Evolutionary conservation across 2,329 filamentous ascomycete species (phyloP), one percentile per base, ranked within the genome.

Genomic region (Orbilia javanica): DNA sequence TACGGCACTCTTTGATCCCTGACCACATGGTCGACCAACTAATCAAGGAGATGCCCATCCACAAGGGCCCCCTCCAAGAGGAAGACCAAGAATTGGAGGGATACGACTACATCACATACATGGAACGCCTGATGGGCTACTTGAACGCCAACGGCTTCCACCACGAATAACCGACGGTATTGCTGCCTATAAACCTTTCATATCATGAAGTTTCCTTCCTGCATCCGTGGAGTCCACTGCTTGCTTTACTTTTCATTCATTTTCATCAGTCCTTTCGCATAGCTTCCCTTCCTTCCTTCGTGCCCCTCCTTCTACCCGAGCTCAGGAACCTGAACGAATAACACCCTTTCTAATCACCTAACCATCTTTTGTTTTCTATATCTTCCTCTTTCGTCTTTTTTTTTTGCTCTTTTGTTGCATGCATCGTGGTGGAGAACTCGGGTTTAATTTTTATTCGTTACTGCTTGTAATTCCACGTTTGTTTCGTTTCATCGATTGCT

Each of bases 1-100:
- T 99, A 73, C 90, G 95, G 76, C 96, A 99, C 85, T 96, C 92
- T 48, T 89, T 99, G 44, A 96, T 99, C 42, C 96, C 96, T 0
- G 96, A 99, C 83, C 95, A 98, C 83, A 92, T 99, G 80, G 97
- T 99, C 82, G 94, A 97, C 79, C 93, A 97, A 84, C 88, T 99
- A 57, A 88, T 96, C 65, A 89, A 92, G 82, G 93, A 93, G 64
- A 97, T 99, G 88, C 96, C 96, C 0, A 72, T 78, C 25, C 74
- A 78, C 55, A 83, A 87, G 63, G 96, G 95, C 0, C 93, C 94
- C 1, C 94, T 97, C 84, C 88, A 95, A 84, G 90, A 93, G 71
- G 90, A 93, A 82, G 96, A 98, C 84, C 85, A 93, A 83, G 89
- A 92, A 42, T 96, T 98, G 85, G 78, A 80, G 27, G 81, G 81